Evolutionary conservation across 257 asterid species (phyloP).

Genomic region (Solanum habrochaites): DNA sequence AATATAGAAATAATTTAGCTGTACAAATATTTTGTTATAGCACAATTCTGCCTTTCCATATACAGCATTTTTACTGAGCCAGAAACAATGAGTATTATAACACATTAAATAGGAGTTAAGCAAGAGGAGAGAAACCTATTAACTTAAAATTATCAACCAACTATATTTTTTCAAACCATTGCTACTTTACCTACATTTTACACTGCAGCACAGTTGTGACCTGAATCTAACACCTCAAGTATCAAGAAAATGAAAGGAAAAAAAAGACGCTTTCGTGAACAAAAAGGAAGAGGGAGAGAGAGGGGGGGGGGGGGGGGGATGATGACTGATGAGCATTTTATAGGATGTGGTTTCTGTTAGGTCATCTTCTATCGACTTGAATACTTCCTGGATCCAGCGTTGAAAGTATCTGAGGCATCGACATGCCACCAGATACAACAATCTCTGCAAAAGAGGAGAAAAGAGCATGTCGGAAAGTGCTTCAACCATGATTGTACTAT

Average conservation of each 20-base stretch:
- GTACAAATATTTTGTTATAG: too few relatives aligned
- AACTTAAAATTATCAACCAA: background rate
- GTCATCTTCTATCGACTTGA: conserved; percentile 18
- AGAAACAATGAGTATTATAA: background rate
- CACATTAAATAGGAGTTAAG: background rate
- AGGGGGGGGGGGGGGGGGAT: fast-evolving
- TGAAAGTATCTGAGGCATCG: conserved; percentile 38
- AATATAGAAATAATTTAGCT: too few relatives aligned
- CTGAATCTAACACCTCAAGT: conserved; percentile 1
- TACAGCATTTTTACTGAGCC: too few relatives aligned
- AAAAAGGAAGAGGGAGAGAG: background rate
- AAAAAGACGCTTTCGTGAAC: background rate
- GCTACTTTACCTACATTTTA: conserved; percentile 5
- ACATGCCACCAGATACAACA: conserved; percentile 48
- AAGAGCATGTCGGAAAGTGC: background rate
- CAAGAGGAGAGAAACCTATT: background rate
- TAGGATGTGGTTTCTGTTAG: conserved; percentile 6
- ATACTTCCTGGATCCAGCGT: conserved; percentile 19
- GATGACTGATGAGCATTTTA: background rate
- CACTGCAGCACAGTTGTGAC: background rate
- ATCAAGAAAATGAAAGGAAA: background rate
- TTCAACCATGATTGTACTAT: too few relatives aligned
- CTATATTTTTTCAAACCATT: conserved; percentile 8
- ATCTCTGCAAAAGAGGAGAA: conserved; percentile 20
- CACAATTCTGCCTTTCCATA: too few relatives aligned